These are phyloP conservation scores for Salvia sclarea DNA, from an alignment of 305 asterid genomes.

Conservation along the genomic window DNA sequence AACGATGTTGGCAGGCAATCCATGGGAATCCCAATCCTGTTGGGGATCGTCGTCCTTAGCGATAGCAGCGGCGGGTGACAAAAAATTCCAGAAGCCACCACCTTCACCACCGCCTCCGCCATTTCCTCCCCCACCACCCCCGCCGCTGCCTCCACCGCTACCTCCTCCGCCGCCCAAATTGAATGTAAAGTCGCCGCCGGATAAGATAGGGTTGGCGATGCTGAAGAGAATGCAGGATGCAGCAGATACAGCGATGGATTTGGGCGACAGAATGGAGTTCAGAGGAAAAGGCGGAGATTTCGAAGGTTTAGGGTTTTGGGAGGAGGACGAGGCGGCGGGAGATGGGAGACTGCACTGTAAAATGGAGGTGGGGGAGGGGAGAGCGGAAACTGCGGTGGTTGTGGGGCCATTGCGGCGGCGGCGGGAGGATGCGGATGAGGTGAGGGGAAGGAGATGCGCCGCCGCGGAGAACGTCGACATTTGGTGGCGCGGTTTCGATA, in stretches of 20 bases:
- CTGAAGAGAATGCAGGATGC: slow-evolving; percentile 56
- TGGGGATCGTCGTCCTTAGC: slow-evolving; percentile 82
- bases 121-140: slow-evolving; percentile 49
- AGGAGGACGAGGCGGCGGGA: slow-evolving; percentile 34
- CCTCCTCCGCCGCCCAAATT: slow-evolving; percentile 41
- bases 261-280: slow-evolving; percentile 38
- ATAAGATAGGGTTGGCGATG: slow-evolving; percentile 35
- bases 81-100: slow-evolving; percentile 58
- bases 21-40: slow-evolving; percentile 87
- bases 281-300: slow-evolving; percentile 32
- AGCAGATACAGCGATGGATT: slow-evolving; percentile 45
- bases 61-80: slow-evolving; percentile 53
- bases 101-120: slow-evolving; percentile 56
- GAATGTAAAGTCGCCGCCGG: slow-evolving; percentile 31
- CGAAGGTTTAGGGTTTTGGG: slow-evolving; percentile 63
- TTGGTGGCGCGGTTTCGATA: slow-evolving; percentile 40
- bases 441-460: slow-evolving; percentile 46
- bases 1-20: slow-evolving; percentile 76
- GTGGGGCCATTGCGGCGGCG: slow-evolving; percentile 31
- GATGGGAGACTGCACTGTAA: slow-evolving; percentile 46
- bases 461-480: slow-evolving; percentile 66
- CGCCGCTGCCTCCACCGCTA: slow-evolving; percentile 40
- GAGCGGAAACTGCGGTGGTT: slow-evolving; percentile 21
- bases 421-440: slow-evolving; percentile 36
- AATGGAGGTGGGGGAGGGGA: slow-evolving; percentile 30